A percentile compares a stretch with the other conserved stretches of the same genome.
Evolutionary conservation across 2,329 filamentous ascomycete genomes (phyloP).

Genomic region (Myriangium duriaei): DNA sequence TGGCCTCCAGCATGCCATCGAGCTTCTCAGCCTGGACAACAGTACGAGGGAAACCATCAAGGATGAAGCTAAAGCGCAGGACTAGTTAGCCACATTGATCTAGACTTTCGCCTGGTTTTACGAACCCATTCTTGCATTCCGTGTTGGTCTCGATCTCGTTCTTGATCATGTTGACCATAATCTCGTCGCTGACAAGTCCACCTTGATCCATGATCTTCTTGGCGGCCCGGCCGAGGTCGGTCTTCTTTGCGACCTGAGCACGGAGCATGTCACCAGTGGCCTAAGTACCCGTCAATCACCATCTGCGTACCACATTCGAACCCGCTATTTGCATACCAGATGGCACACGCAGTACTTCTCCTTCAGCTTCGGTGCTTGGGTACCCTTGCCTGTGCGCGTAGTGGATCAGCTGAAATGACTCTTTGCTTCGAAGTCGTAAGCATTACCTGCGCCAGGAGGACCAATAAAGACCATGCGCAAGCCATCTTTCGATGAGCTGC

Average conservation of each 20-base stretch:
- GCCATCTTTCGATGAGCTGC: slow-evolving; percentile 40
- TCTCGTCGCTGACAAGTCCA: slow-evolving; percentile 94
- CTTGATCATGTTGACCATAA: slow-evolving; percentile 99
- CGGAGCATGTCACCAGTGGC: slow-evolving; percentile 98
- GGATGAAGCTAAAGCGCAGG: slow-evolving; percentile 62
- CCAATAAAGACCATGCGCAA: slow-evolving; percentile 97
- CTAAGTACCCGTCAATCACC: slow-evolving; percentile 33
- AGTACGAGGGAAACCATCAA: slow-evolving; percentile 96
- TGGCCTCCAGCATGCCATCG: slow-evolving; percentile 73
- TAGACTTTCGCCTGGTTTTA: slow-evolving; percentile 12
- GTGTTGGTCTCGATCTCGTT: slow-evolving; percentile 85
- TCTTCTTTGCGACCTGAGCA: slow-evolving; percentile 97
- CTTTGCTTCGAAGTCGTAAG: no score
- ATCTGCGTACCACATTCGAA: no score
- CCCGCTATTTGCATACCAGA: slow-evolving; percentile 46
- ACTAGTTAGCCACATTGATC: slow-evolving; percentile 10
- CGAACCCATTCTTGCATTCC: slow-evolving; percentile 93
- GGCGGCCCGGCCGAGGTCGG: slow-evolving; percentile 79
- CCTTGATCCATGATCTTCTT: slow-evolving; percentile 99
- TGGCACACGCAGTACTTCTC: slow-evolving; percentile 97
- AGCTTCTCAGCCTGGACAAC: slow-evolving; percentile 90
- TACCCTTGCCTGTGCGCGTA: slow-evolving; percentile 71
- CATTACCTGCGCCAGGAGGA: slow-evolving; percentile 88
- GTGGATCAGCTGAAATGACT: no score
- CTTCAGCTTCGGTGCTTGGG: slow-evolving; percentile 95